These are phyloP conservation scores for Colletotrichum lindemuthianum DNA, from an alignment of 2,329 filamentous ascomycete genomes.

Conservation along the genomic window DNA sequence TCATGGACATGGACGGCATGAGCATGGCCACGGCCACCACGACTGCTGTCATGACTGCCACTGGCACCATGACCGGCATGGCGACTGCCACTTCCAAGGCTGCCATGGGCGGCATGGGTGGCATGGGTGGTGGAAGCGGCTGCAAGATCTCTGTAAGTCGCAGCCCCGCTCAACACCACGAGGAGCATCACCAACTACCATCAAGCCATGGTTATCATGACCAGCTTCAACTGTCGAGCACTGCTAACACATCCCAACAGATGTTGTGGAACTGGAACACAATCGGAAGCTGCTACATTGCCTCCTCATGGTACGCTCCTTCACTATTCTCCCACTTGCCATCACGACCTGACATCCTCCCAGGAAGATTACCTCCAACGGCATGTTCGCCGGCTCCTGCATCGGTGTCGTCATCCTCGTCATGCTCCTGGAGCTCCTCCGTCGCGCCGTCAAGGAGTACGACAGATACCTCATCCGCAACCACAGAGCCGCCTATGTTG, in stretches of 20 bases:
- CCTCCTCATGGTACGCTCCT: background rate
- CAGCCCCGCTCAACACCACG: conserved; percentile 40
- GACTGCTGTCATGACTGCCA: conserved; percentile 26
- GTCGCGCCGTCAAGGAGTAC: conserved; percentile 76
- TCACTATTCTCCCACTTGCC: background rate
- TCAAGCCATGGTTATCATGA: conserved; percentile 26
- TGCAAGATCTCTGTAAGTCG: conserved; percentile 56
- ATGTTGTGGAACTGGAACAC: conserved; percentile 87
- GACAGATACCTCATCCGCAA: conserved; percentile 72
- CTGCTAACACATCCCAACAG: conserved; percentile 49
- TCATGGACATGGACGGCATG: conserved; percentile 28
- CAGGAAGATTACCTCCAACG: conserved; percentile 60
- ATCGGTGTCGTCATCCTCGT: conserved; percentile 82
- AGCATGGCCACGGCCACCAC: conserved; percentile 16
- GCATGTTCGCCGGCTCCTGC: conserved; percentile 83
- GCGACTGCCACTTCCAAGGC: conserved; percentile 27
- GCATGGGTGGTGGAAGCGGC: conserved; percentile 24
- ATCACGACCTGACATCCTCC: background rate
- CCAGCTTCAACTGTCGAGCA: background rate
- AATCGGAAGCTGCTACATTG: conserved; percentile 77
- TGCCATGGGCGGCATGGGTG: conserved; percentile 39
- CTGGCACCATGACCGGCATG: conserved; percentile 26
- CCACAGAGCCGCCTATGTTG: conserved; percentile 45
- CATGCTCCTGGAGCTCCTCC: conserved; percentile 76
- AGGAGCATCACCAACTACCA: conserved; percentile 3